Base-by-base conservation (phyloP, 2,329 filamentous ascomycete genomes). In the Pestalotiopsis sp. region DNA sequence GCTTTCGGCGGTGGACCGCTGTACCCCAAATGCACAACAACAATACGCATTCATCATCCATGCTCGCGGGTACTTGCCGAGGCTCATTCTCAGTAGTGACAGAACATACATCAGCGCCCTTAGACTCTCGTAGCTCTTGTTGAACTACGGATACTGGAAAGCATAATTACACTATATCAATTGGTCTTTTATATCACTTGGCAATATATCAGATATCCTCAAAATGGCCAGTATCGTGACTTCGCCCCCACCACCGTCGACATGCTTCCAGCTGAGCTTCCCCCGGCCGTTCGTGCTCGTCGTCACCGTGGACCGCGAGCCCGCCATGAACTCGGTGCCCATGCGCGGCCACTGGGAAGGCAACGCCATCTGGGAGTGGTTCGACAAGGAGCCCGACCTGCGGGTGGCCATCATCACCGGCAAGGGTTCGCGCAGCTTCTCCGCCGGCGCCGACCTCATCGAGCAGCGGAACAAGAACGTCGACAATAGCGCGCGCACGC, bases 361-460 rank as follows among this genome's bases (percentile, higher is more conserved):
- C 74, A 81, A 84, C 41, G 74, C 77, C 3, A 77, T 88, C 0
- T 85, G 86, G 72, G 81, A 82, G 56, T 88, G 86, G 86, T 87
- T 87, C 72, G 86, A 89, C 73, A 75, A 77, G 6, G 84, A 86
- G 73, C 83, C 84, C 0, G 79, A 78, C 12, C 78, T 87, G 13
- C 81, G 81, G 4, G 84, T 85, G 14, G 84, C 82, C 45, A 80
- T 86, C 45, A 77, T 86, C 49, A 89, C 86, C 0, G 87, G 87
- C 45, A 82, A 80, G 0, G 87, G 87, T 38, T 81, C 80, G 66
- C 83, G 82, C 71, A 84, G 86, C 0, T 89, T 89, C 75, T 88
- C 84, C 66, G 85, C 85, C 0, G 86, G 87, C 0, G 85, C 86
- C 56, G 86, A 89, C 69, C 76, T 89, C 61, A 86, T 87, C 66